Conservation (phyloP, 129 eudicot species). For the Flaveria ramosissima region DNA sequence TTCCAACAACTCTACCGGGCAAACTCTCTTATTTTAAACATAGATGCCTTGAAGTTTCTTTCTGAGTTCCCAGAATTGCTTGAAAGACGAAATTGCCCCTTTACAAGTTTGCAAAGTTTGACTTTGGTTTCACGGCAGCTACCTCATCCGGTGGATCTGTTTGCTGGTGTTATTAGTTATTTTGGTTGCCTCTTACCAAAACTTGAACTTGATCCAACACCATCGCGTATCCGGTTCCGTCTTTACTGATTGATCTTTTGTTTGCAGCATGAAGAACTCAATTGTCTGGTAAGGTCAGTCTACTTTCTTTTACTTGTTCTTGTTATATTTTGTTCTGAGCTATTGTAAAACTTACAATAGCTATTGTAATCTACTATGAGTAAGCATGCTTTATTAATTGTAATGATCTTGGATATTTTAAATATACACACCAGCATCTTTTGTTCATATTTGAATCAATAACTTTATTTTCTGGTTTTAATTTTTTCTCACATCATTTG, state of each 20-base stretch:
- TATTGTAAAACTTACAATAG: no score
- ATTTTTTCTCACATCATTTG: no score
- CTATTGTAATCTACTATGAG: no score
- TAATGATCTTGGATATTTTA: no score
- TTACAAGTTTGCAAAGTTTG: conserved; percentile 16
- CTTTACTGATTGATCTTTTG: neutral
- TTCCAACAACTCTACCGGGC: conserved; percentile 12
- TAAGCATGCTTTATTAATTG: no score
- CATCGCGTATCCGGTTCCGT: neutral
- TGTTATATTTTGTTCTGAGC: no score
- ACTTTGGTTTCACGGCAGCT: neutral
- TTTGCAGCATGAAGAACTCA: neutral
- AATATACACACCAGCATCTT: no score
- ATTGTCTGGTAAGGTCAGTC: conserved; percentile 15
- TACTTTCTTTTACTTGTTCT: neutral
- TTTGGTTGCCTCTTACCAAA: neutral
- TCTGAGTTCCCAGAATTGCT: neutral
- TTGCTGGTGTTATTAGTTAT: neutral
- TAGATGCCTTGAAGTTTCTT: neutral
- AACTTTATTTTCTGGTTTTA: no score
- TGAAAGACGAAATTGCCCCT: conserved; percentile 13
- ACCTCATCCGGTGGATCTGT: neutral
- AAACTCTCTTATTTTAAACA: conserved; percentile 15
- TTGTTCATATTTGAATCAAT: no score
- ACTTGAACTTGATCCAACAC: neutral